Conservation (phyloP, 768 basidiomycete genomes). For the Rhodotorula kratochvilovae region DNA sequence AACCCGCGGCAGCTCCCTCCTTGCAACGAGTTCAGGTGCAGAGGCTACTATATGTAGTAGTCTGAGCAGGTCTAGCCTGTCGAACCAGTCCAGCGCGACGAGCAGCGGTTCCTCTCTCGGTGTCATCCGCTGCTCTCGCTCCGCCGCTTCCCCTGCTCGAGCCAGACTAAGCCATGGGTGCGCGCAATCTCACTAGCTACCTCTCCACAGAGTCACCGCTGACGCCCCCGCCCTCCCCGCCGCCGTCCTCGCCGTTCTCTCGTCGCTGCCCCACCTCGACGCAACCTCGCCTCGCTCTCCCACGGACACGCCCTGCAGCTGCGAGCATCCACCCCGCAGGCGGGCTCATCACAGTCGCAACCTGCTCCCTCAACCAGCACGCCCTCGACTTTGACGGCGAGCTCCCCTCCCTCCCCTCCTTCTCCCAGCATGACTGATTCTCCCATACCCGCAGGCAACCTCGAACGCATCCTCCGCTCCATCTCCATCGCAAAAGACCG, state of each 20-base stretch:
- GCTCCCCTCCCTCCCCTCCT: slow-evolving; percentile 9
- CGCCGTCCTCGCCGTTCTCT: not conserved
- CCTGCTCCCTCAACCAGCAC: slow-evolving; percentile 75
- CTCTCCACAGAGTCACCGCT: too few relatives aligned
- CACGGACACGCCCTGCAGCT: not conserved
- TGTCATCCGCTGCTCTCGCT: too few relatives aligned
- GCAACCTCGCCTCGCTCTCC: not conserved
- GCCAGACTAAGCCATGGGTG: not conserved
- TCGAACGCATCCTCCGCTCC: slow-evolving; percentile 80
- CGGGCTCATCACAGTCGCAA: slow-evolving; percentile 41
- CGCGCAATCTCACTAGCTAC: too few relatives aligned
- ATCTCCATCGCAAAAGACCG: slow-evolving; percentile 80
- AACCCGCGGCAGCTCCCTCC: too few relatives aligned
- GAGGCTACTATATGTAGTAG: too few relatives aligned
- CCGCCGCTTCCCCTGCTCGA: not conserved
- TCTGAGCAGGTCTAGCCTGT: too few relatives aligned
- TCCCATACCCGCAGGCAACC: slow-evolving; percentile 62
- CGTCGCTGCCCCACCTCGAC: not conserved
- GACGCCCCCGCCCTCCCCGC: too few relatives aligned
- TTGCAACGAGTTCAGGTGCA: too few relatives aligned
- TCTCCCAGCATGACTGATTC: not conserved
- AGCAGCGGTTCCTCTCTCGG: too few relatives aligned
- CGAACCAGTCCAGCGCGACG: too few relatives aligned
- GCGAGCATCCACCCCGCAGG: not conserved
- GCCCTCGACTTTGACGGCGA: slow-evolving; percentile 89